These are phyloP conservation scores for Bipolaris zeicola DNA, from an alignment of 2,329 filamentous ascomycete species.

Conservation along the genomic window DNA sequence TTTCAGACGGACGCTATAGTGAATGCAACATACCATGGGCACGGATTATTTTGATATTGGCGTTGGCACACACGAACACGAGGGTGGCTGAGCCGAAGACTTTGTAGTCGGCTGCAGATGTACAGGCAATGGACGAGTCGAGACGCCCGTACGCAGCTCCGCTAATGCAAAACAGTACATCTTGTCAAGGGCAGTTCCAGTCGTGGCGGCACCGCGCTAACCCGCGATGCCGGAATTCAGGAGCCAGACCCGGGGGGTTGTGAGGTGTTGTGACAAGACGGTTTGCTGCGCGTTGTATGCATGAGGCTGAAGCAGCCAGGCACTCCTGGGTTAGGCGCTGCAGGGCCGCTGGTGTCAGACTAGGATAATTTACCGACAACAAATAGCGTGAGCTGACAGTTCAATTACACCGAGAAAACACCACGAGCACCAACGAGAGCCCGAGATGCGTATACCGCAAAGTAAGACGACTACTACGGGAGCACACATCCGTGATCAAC, in stretches of 20 bases:
- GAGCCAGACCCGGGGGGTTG: neutral
- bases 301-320: constrained; percentile 1
- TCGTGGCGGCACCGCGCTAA: neutral
- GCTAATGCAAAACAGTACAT: neutral
- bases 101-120: neutral
- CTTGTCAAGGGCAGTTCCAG: neutral
- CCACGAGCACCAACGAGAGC: neutral
- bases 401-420: constrained; percentile 10
- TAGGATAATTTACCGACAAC: constrained; percentile 4
- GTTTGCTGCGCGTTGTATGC: neutral
- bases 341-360: neutral
- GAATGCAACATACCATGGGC: constrained; percentile 1
- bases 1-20: neutral
- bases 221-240: neutral
- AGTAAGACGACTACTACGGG: too few relatives aligned
- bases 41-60: neutral
- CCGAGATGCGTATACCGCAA: neutral
- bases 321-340: constrained; percentile 4
- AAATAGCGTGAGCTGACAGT: constrained; percentile 11
- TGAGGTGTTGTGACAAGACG: neutral
- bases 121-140: neutral
- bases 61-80: neutral
- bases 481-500: too few relatives aligned
- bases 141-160: neutral
- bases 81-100: constrained; percentile 7